Evolutionary conservation across 2,329 filamentous ascomycete species (phyloP).

Genomic region (Dryadomyces quercus-mongolicae): DNA sequence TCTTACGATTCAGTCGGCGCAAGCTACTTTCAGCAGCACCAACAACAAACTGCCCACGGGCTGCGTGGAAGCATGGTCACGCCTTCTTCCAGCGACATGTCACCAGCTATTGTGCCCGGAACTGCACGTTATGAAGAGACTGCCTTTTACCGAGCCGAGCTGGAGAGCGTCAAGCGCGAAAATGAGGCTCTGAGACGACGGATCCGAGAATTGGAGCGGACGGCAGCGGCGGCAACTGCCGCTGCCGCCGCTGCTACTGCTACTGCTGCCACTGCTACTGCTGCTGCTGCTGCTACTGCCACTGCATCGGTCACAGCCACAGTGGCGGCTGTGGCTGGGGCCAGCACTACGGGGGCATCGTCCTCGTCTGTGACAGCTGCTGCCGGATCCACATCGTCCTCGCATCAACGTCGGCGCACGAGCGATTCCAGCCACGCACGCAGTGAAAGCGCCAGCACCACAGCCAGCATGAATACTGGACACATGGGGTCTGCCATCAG

Average conservation of each 20-base stretch:
- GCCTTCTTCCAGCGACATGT: constrained; percentile 27
- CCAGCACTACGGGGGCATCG: too few relatives aligned
- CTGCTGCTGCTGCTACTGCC: not conserved
- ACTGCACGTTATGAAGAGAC: constrained; percentile 52
- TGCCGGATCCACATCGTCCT: not conserved
- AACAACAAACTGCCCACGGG: constrained; percentile 2
- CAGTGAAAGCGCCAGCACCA: constrained; percentile 42
- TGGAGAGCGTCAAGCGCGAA: constrained; percentile 50
- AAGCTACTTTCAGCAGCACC: constrained; percentile 21
- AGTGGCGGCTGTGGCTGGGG: too few relatives aligned
- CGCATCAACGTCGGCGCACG: not conserved
- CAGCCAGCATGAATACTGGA: constrained; percentile 29
- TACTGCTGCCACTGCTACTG: not conserved
- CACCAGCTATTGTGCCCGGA: constrained; percentile 41
- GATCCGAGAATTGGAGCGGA: constrained; percentile 49
- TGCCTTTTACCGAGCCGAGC: constrained; percentile 44
- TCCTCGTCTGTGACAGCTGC: too few relatives aligned
- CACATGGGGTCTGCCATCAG: constrained; percentile 4
- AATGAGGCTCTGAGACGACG: constrained; percentile 50
- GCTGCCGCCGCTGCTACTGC: not conserved
- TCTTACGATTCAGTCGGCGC: constrained; percentile 22
- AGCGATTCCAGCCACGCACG: constrained; percentile 31
- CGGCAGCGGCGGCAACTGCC: constrained; percentile 12
- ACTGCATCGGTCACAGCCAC: not conserved
- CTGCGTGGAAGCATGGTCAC: not conserved